Evolutionary conservation across 1,284 basidiomycete species (phyloP).

Genomic region (Melampsora larici-populina): DNA sequence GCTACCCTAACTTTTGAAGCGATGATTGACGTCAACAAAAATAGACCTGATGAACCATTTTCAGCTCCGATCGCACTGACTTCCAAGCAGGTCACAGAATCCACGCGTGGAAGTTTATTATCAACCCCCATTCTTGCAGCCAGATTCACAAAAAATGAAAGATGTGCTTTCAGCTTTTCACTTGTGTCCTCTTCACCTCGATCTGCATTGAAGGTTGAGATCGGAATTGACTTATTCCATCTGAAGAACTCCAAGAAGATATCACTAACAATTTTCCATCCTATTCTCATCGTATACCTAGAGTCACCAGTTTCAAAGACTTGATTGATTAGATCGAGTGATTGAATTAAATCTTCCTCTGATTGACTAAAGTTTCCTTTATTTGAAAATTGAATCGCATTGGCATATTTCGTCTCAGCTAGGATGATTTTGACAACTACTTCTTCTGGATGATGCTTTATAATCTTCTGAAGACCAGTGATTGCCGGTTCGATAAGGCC

Average conservation of each 20-base stretch:
- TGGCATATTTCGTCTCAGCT: constrained; percentile 69
- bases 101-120: constrained; percentile 17
- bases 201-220: constrained; percentile 20
- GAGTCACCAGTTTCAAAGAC: constrained; percentile 57
- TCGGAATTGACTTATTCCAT: constrained; percentile 33
- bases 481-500: constrained; percentile 75
- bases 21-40: constrained; percentile 37
- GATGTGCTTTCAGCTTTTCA: constrained; percentile 28
- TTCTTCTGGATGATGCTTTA: constrained; percentile 61
- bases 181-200: constrained; percentile 6
- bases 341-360: constrained; percentile 66
- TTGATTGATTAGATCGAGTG: constrained; percentile 62
- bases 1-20: constrained; percentile 47
- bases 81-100: constrained; percentile 40
- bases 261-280: constrained; percentile 85
- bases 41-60: constrained; percentile 41
- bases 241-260: constrained; percentile 60
- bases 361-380: constrained; percentile 73
- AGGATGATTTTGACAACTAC: constrained; percentile 71
- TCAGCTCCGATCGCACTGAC: constrained; percentile 27
- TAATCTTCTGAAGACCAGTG: constrained; percentile 63
- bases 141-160: constrained; percentile 32
- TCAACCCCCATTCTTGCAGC: constrained; percentile 41
- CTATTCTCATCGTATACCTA: constrained; percentile 58
- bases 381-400: constrained; percentile 65